phyloP scores from a whole-genome alignment of 805 yeast species.

The Nakazawaea ishiwadae region DNA sequence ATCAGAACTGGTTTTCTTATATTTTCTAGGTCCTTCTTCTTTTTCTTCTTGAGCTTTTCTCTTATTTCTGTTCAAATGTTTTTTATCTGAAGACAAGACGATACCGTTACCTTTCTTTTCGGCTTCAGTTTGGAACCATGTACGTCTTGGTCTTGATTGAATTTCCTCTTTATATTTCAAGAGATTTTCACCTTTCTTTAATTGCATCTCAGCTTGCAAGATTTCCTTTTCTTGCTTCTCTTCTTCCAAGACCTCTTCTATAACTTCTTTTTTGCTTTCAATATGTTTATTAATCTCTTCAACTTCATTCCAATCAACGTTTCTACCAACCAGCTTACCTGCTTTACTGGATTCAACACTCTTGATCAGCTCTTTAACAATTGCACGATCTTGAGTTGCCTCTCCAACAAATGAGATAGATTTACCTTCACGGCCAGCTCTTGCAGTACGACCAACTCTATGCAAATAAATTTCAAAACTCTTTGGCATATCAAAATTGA shows the following conservation, averaged over 20 bases:
- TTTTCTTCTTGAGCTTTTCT: constrained; percentile 59
- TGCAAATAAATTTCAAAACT: constrained; percentile 87
- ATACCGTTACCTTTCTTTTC: constrained; percentile 39
- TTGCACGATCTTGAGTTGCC: constrained; percentile 74
- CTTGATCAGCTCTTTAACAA: constrained; percentile 87
- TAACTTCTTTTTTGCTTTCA: constrained; percentile 50
- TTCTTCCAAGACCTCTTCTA: constrained; percentile 78
- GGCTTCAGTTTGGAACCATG: constrained; percentile 82
- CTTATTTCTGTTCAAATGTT: constrained; percentile 52
- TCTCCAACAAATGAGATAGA: constrained; percentile 95
- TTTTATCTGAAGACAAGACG: constrained; percentile 40
- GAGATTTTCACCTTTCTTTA: constrained; percentile 80
- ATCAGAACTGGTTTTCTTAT: constrained; percentile 78
- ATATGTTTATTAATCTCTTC: constrained; percentile 62
- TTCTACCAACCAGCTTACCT: constrained; percentile 78
- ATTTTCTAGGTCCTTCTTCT: constrained; percentile 52
- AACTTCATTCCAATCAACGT: constrained; percentile 84
- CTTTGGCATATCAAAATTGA: constrained; percentile 95
- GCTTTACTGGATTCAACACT: constrained; percentile 44
- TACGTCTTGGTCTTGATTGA: constrained; percentile 84
- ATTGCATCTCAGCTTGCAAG: constrained; percentile 84
- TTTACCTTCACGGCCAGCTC: constrained; percentile 96
- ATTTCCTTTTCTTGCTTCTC: constrained; percentile 88
- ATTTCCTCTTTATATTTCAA: constrained; percentile 79
- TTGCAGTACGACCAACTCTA: constrained; percentile 98